Evolutionary conservation across 305 asterid genomes (phyloP).

Genomic region (Lippia alba): DNA sequence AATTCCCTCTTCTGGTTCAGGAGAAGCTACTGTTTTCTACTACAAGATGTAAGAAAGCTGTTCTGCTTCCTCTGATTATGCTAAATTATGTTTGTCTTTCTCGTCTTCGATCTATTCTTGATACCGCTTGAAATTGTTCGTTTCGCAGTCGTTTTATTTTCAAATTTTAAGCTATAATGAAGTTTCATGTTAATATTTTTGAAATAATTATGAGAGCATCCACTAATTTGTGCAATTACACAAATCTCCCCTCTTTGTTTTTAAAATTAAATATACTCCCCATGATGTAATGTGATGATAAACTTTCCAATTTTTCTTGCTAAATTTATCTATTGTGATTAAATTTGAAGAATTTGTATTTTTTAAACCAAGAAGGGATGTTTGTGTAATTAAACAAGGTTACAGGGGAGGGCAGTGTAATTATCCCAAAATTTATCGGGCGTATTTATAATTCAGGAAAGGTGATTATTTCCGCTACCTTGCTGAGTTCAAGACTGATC

Average conservation of each 20-base stretch:
- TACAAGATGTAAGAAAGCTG: slow-evolving; percentile 73
- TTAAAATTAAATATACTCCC: background rate
- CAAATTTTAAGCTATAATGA: background rate
- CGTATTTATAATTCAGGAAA: slow-evolving; percentile 55
- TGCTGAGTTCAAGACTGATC: slow-evolving; percentile 72
- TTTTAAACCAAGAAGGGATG: background rate
- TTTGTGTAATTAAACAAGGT: background rate
- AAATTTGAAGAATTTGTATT: background rate
- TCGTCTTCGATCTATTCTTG: background rate
- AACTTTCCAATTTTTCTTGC: too few relatives aligned
- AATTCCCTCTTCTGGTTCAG: slow-evolving; percentile 72
- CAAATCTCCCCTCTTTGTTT: background rate
- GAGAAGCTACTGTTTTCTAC: slow-evolving; percentile 89
- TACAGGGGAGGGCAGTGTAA: background rate
- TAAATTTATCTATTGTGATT: background rate
- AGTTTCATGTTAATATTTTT: background rate
- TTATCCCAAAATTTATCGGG: background rate
- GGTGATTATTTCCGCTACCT: slow-evolving; percentile 80
- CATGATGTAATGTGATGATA: too few relatives aligned
- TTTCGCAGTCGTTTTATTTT: background rate
- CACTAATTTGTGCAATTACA: background rate
- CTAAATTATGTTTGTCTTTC: too few relatives aligned
- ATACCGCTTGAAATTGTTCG: background rate
- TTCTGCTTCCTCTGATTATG: too few relatives aligned
- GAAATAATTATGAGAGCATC: background rate